Evolutionary conservation across 768 basidiomycete genomes (phyloP), one percentile per base, ranked within the genome.

Genomic region (Pleurotus ostreatus): DNA sequence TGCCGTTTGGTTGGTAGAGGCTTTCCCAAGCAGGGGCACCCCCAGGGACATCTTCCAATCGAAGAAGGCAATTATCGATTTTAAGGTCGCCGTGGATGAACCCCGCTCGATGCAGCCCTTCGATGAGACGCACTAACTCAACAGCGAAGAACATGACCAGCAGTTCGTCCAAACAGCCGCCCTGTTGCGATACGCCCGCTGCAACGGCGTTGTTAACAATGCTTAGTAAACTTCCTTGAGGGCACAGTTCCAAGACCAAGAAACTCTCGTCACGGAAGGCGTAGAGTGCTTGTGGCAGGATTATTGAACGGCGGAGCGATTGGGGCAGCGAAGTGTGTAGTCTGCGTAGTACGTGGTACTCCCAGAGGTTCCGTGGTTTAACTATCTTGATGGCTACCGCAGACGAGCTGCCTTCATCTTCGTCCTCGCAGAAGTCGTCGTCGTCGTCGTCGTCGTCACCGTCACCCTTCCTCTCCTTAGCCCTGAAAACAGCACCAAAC

Each of bases 11-110:
- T 56, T 87, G 82, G 73, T 98, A 98, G n/a, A 76, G 70, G 49
- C 81, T 72, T 1, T 84, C 80, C 87, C 95, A 93, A 1, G 82
- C 78, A 0, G 85, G 76, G 0, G 79, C 70, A 1, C 85, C 85
- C 2, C 85, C 86, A 1, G 87, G 86, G 3, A 89, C 85, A 51
- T 92, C 89, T 60, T 93, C 89, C 45, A 99, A 79, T 4, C 97
- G 85, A 7, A 98, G 76, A n/a, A 99, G 80, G 68, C 95, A 97
- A 72, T 99, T 99, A 73, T 99, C 97, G 69, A 98, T 97, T 77
- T 99, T 99, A 60, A 99, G 80, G 72, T 99, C 97, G 30, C 97
- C 96, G 65, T 99, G 97, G 62, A 99, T 91, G 74, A 98, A 92
- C 9, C 93, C 92, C 0, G 79, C 74, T 13, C 66, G 56, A 68